Conservation (phyloP, 352 stramenopile species). For the Nothophytophthora sp. region DNA sequence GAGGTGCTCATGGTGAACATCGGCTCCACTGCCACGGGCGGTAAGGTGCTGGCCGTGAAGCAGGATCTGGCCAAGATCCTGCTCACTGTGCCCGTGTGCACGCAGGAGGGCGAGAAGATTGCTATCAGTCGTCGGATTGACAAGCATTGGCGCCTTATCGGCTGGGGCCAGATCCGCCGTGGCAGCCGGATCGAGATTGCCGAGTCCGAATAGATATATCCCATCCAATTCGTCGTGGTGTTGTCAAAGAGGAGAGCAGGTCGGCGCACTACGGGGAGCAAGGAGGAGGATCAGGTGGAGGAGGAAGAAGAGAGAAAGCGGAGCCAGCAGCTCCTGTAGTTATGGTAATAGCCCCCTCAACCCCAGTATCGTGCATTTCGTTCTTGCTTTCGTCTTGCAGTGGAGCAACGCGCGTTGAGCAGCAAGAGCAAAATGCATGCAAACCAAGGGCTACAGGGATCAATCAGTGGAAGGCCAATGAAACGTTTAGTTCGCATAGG, state of each 20-base stretch:
- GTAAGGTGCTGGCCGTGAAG: constrained; percentile 95
- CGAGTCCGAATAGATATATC: constrained; percentile 82
- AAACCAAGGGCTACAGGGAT: too few relatives aligned
- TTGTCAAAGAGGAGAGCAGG: constrained; percentile 24
- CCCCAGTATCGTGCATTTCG: constrained; percentile 32
- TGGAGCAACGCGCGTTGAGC: too few relatives aligned
- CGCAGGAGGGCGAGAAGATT: constrained; percentile 99
- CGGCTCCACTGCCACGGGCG: constrained; percentile 99
- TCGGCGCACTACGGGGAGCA: constrained; percentile 18
- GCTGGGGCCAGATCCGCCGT: constrained; percentile 99
- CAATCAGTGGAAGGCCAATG: background rate
- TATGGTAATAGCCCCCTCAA: constrained; percentile 34
- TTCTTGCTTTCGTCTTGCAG: constrained; percentile 19
- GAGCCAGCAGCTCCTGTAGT: constrained; percentile 32
- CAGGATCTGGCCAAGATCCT: constrained; percentile 99
- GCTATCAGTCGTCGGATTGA: constrained; percentile 99
- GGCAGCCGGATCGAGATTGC: constrained; percentile 95
- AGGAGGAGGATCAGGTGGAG: constrained; percentile 35
- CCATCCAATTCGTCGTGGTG: constrained; percentile 11
- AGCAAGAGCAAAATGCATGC: too few relatives aligned
- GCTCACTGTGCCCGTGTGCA: constrained; percentile 99
- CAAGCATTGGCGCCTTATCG: constrained; percentile 99
- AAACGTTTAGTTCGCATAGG: constrained; percentile 22
- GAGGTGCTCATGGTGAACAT: constrained; percentile 99
- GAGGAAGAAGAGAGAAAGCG: constrained; percentile 30